Evolutionary conservation across 2,329 filamentous ascomycete genomes (phyloP).

Genomic region (Aspergillus quadrilineatus): DNA sequence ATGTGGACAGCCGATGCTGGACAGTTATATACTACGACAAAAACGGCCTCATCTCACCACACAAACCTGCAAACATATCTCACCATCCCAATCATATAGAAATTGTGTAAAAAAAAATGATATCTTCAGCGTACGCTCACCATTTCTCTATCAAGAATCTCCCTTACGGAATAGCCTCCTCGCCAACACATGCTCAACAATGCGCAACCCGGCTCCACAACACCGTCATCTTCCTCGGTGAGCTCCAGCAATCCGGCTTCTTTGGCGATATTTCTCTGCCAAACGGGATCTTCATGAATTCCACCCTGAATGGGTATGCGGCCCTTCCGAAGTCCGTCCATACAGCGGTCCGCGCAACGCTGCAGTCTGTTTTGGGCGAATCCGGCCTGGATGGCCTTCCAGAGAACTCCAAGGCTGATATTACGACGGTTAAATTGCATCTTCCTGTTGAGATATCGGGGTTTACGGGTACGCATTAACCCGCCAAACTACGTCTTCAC

Average conservation of each 20-base stretch:
- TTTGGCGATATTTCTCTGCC: slow-evolving; percentile 30
- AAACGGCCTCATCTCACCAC: too few species aligned
- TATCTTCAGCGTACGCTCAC: slow-evolving; percentile 21
- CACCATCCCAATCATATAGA: too few species aligned
- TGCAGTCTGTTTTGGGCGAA: slow-evolving; percentile 27
- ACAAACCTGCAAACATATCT: too few species aligned
- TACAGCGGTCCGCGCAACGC: slow-evolving; percentile 40
- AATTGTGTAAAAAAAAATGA: slow-evolving; percentile 14
- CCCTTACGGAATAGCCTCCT: slow-evolving; percentile 55
- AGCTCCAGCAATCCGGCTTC: slow-evolving; percentile 36
- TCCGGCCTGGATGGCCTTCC: slow-evolving; percentile 16
- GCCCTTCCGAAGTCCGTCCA: slow-evolving; percentile 44
- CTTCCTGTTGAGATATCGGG: slow-evolving; percentile 57
- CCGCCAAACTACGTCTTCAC: slow-evolving; percentile 47
- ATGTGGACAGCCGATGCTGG: too few species aligned
- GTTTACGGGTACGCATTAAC: slow-evolving; percentile 60
- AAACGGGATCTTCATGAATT: slow-evolving; percentile 31
- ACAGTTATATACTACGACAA: too few species aligned
- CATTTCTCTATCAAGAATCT: slow-evolving; percentile 55
- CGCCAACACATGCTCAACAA: slow-evolving; percentile 39
- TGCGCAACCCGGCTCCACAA: slow-evolving; percentile 54
- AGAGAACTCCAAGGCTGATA: slow-evolving; percentile 19
- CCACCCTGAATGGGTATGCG: slow-evolving; percentile 53
- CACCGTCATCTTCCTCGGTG: slow-evolving; percentile 53
- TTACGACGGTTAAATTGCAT: slow-evolving; percentile 50